Evolutionary conservation across 176 grass and related monocot species (phyloP).

Genomic region (Ensete glaucum): DNA sequence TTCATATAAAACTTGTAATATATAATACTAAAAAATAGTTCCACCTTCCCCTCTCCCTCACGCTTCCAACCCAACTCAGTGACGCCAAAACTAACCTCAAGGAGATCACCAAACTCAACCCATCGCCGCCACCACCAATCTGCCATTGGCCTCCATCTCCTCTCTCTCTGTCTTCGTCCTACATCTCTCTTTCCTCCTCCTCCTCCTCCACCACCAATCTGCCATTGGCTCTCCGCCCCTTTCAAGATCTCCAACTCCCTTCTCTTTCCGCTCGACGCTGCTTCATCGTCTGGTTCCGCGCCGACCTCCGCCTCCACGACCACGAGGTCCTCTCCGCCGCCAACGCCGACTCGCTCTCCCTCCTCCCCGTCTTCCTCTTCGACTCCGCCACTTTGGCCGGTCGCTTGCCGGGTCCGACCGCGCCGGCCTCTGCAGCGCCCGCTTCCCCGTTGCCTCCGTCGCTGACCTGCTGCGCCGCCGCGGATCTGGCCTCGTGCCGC

Average conservation of each 20-base stretch:
- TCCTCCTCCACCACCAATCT: constrained; percentile 27
- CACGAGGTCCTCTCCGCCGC: constrained; percentile 52
- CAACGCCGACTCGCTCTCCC: constrained; percentile 40
- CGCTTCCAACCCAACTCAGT: constrained; percentile 12
- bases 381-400: constrained; percentile 62
- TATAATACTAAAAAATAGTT: no score
- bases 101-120: constrained; percentile 7
- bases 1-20: no score
- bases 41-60: constrained; percentile 21
- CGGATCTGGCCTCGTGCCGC: constrained; percentile 62
- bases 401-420: constrained; percentile 51
- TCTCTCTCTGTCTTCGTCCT: constrained; percentile 38
- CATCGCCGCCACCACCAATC: constrained; percentile 25
- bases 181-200: constrained; percentile 27
- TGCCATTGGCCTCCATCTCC: constrained; percentile 10
- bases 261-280: constrained; percentile 35
- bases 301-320: constrained; percentile 78
- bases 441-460: constrained; percentile 76
- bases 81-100: constrained; percentile 18
- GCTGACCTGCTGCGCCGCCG: constrained; percentile 67
- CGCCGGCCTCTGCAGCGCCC: constrained; percentile 48
- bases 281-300: constrained; percentile 75
- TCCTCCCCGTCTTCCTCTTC: constrained; percentile 74
- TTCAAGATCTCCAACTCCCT: constrained; percentile 9
- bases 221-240: neutral